Evolutionary conservation across 2,329 filamentous ascomycete species (phyloP), one percentile per base, ranked within the genome.

Genomic region (Aspergillus quadrilineatus): DNA sequence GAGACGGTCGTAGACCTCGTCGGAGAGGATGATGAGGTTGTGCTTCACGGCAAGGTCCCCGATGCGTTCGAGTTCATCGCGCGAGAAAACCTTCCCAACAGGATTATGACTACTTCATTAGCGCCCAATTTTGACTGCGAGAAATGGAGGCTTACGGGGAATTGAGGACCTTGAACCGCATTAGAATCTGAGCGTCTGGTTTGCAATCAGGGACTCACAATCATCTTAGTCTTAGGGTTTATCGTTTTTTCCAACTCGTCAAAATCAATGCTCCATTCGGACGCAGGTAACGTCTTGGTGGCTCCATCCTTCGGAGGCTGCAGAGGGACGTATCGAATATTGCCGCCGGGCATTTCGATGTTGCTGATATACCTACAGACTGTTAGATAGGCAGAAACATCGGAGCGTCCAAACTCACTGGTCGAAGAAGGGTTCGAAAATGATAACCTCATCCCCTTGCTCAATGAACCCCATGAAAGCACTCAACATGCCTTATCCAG

Each of bases 401-500:
- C 22, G 22, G 22, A 22, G 22, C 22, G 22, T 22, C 22, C 22
- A 22, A 22, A 22, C 22, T 22, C 22, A 22, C 66, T 99, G 94
- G 76, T 99, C 94, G 72, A 97, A 99, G 78, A 97, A 99, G 9
- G 94, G 94, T 78, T 99, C 94, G 72, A 99, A 97, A 55, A 99
- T 84, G 64, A 99, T 97, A 63, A 97, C 94, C 75, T 99, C 94
- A 70, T 99, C 94, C 10, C 91, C 94, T 1, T 85, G 83, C 75
- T 99, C 94, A 57, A 99, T 86, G 67, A 99, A 99, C 2, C 85
- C 94, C 94, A 99, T 97, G 70, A 99, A 97, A 0, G 92, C 94
- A 70, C 90, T 93, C 63, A 99, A 81, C 91, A 97, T 97, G 67
- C 90, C 85, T 84, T 56, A 3, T 41, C 10, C 7, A 42, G 28